A percentile compares a stretch with the other conserved stretches of the same genome.
These are phyloP conservation scores for Fraxinus excelsior DNA, from an alignment of 257 asterid genomes.

Conservation along the genomic window DNA sequence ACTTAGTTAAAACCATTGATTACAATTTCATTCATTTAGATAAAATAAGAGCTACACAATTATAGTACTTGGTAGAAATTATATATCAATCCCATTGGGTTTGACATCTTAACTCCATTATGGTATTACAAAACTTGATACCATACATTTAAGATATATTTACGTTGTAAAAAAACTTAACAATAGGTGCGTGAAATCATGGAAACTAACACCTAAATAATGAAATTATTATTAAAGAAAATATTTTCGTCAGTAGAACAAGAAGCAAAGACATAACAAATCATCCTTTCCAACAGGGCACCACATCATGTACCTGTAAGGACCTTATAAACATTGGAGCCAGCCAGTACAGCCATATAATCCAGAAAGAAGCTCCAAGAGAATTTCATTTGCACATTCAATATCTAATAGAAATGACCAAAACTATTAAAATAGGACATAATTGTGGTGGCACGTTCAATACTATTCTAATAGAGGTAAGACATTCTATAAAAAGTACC, in stretches of 20 bases:
- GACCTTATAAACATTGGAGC: background rate
- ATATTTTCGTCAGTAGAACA: background rate
- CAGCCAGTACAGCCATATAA: background rate
- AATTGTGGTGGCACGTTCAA: background rate
- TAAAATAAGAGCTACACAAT: too few relatives aligned
- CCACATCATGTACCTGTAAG: background rate
- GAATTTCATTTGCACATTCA: constrained; percentile 3
- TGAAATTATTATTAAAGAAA: background rate
- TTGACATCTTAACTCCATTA: too few relatives aligned
- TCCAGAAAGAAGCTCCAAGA: background rate
- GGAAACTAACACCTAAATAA: background rate
- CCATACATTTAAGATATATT: too few relatives aligned
- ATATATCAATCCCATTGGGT: too few relatives aligned
- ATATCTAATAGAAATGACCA: background rate
- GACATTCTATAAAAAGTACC: background rate
- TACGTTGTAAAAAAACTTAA: too few relatives aligned
- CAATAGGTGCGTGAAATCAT: background rate
- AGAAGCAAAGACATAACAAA: background rate
- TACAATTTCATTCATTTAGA: too few relatives aligned
- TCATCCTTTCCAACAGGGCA: background rate
- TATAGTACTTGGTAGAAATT: too few relatives aligned
- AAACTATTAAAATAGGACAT: background rate
- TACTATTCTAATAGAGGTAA: background rate
- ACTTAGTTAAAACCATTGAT: too few relatives aligned
- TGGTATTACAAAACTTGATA: too few relatives aligned